Evolutionary conservation across 208 protist genomes (phyloP).

Genomic region (Leishmania mexicana): DNA sequence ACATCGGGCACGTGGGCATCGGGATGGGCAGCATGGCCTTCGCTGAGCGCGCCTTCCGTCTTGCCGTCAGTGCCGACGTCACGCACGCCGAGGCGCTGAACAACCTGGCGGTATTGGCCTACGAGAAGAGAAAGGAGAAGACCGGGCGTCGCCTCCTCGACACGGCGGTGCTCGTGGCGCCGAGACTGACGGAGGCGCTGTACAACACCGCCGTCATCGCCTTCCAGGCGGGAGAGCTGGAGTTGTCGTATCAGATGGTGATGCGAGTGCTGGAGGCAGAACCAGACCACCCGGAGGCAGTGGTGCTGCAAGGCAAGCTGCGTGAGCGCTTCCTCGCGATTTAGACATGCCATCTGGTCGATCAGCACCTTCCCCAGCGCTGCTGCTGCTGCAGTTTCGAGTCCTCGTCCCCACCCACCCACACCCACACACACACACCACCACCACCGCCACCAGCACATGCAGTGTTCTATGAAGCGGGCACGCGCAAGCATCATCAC

Average conservation of each 20-base stretch:
- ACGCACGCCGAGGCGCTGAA: conserved; percentile 94
- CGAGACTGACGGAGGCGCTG: conserved; percentile 87
- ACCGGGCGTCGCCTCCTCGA: conserved; percentile 74
- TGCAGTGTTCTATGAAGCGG: not conserved
- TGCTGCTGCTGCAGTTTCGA: not conserved
- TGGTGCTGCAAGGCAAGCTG: conserved; percentile 65
- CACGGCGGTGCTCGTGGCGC: conserved; percentile 68
- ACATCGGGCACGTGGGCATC: conserved; percentile 95
- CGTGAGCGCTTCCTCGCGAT: conserved; percentile 52
- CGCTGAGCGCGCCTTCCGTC: conserved; percentile 93
- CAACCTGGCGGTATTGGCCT: conserved; percentile 92
- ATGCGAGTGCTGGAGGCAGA: conserved; percentile 66
- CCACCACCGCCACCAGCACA: not conserved
- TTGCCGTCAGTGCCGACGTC: conserved; percentile 86
- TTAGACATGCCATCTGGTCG: conserved; percentile 16
- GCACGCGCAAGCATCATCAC: not conserved
- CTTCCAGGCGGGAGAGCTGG: conserved; percentile 81
- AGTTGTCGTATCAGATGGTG: conserved; percentile 68
- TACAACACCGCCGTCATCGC: conserved; percentile 91
- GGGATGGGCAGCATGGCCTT: conserved; percentile 90
- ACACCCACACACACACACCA: not conserved
- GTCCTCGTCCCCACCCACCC: not conserved
- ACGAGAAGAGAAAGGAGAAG: conserved; percentile 36
- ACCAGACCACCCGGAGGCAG: conserved; percentile 87
- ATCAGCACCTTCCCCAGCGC: not conserved